Percentiles rank a stretch among this genome's conserved stretches.
Conservation (phyloP, 2,329 filamentous ascomycete genomes). For the Fusarium globosum region DNA sequence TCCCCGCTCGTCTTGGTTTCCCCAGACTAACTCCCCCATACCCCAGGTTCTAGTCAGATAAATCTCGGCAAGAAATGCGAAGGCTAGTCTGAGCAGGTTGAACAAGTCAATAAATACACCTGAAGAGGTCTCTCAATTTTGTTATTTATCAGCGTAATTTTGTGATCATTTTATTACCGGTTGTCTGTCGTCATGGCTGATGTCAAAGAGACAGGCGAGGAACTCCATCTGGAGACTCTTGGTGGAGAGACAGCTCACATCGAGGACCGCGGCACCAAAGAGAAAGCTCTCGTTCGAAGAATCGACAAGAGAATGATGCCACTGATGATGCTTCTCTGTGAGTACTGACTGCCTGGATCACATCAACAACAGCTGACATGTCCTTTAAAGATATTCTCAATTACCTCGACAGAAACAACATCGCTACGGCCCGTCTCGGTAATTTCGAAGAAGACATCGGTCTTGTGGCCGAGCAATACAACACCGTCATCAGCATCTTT, state of each 20-base stretch:
- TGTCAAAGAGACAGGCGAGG: not conserved
- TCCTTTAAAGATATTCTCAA: not conserved
- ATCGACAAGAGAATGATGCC: conserved; percentile 26
- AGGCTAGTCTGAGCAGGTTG: not conserved
- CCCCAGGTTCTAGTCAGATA: not conserved
- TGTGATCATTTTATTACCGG: too few relatives aligned
- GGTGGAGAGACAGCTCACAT: not conserved
- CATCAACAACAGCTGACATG: not conserved
- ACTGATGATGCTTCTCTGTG: conserved; percentile 16
- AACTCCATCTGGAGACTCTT: conserved; percentile 4
- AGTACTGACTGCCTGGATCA: fast-evolving
- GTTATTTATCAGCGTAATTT: fast-evolving
- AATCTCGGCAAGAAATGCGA: not conserved
- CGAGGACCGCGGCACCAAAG: not conserved
- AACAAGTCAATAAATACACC: not conserved
- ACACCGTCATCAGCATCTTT: conserved; percentile 57
- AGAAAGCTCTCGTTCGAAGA: conserved; percentile 1
- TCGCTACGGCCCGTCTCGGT: conserved; percentile 20
- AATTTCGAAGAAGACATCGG: conserved; percentile 20
- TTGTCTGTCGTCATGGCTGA: not conserved
- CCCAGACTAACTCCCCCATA: not conserved
- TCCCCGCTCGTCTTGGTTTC: conserved; percentile 12
- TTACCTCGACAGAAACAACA: conserved; percentile 24
- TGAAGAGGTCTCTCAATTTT: not conserved
- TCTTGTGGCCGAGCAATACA: conserved; percentile 22